Evolutionary conservation across 2,329 filamentous ascomycete species (phyloP), one percentile per base, ranked within the genome.

Genomic region (Fusarium subglutinans): DNA sequence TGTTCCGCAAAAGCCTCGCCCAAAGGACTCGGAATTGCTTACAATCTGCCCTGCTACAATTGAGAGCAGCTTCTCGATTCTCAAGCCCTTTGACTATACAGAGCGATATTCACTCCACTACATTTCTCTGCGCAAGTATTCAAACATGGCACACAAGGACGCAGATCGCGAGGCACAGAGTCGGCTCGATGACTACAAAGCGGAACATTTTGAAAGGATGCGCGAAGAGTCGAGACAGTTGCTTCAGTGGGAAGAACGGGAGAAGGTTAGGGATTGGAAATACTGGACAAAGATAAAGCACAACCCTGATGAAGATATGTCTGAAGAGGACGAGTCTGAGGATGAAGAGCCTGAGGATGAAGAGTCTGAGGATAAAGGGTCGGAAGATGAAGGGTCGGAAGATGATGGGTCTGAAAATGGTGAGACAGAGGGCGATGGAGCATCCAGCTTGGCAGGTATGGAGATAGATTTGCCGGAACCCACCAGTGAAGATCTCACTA

Each of bases 321-420:
- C 22, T 24, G 30, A 37, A 5, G 22, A 51, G 35, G 30, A 37
- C 12, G 17, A 4, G 5, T 26, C n/a, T 53, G 10, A 37, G 20
- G n/a, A 5, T 11, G n/a, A 20, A 20, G 17, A 0, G 4, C 9
- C 10, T 10, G 24, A 14, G 1, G 44, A 26, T 3, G 11, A 13
- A 8, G n/a, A 6, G 3, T 28, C 33, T 20, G 33, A 24, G 3
- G 11, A 18, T 10, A 17, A 51, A 1, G 11, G 0, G 4, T 20
- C 22, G 0, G 30, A 30, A 12, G 26, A 12, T 17, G 15, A n/a
- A 0, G 10, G 8, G 8, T 20, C 30, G 0, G 15, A 20, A 28
- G 24, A 8, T 3, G n/a, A 54, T 7, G 33, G 9, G 6, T 22
- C 50, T 17, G 35, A 12, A 38, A 6, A 18, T 6, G 24, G 24